These are phyloP conservation scores for Termitomyces heimii DNA, from an alignment of 768 basidiomycete species.

Conservation along the genomic window DNA sequence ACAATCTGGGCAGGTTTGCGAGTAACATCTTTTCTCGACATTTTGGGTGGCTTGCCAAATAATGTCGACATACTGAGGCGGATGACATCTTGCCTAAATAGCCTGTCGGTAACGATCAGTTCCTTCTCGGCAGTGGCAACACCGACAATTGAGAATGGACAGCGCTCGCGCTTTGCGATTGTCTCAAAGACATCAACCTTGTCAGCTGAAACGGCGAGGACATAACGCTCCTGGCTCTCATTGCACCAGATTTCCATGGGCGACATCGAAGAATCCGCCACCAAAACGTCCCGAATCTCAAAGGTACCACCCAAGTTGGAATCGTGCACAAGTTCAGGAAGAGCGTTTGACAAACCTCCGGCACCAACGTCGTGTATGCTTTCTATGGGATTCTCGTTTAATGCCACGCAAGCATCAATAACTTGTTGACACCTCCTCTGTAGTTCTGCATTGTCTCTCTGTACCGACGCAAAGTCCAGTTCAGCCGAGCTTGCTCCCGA, in stretches of 20 bases:
- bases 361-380: slow-evolving; percentile 99
- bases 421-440: slow-evolving; percentile 96
- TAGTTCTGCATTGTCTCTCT: slow-evolving; percentile 98
- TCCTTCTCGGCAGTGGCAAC: slow-evolving; percentile 76
- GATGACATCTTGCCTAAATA: slow-evolving; percentile 76
- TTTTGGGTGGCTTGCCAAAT: slow-evolving; percentile 93
- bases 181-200: slow-evolving; percentile 58
- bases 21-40: slow-evolving; percentile 68
- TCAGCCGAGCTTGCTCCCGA: slow-evolving; percentile 89
- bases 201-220: slow-evolving; percentile 76
- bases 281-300: slow-evolving; percentile 89
- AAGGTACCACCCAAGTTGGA: slow-evolving; percentile 86
- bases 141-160: slow-evolving; percentile 91
- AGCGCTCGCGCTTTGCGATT: slow-evolving; percentile 84
- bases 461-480: slow-evolving; percentile 95
- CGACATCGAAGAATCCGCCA: slow-evolving; percentile 91
- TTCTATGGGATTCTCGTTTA: slow-evolving; percentile 72
- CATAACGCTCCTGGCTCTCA: slow-evolving; percentile 97
- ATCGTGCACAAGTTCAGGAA: slow-evolving; percentile 97
- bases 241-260: slow-evolving; percentile 99
- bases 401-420: slow-evolving; percentile 81
- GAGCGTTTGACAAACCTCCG: slow-evolving; percentile 92
- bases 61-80: slow-evolving; percentile 90
- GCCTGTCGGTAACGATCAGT: slow-evolving; percentile 83
- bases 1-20: slow-evolving; percentile 27